These are phyloP conservation scores for Kwoniella dendrophila DNA, from an alignment of 768 basidiomycete genomes.

Conservation along the genomic window DNA sequence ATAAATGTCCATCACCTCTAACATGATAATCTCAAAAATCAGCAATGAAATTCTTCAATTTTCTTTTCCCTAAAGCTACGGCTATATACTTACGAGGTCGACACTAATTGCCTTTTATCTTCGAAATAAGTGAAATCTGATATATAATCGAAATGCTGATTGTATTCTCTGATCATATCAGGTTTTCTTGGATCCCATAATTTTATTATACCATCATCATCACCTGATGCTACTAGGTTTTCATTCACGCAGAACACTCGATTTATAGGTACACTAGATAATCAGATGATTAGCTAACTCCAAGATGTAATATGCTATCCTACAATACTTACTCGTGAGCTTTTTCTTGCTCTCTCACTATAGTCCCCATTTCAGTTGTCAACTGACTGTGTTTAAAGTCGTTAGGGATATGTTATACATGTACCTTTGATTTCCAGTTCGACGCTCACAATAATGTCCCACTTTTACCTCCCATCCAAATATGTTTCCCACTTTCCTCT, in stretches of 20 bases:
- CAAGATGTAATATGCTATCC: background rate
- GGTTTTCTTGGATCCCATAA: conserved; percentile 83
- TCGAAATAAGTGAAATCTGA: conserved; percentile 85
- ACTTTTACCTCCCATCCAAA: conserved; percentile 81
- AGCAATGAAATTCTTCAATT: background rate
- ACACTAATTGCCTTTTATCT: conserved; percentile 79
- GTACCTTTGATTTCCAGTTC: background rate
- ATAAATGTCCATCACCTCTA: conserved; percentile 90
- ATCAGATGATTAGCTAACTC: background rate
- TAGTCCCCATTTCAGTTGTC: conserved; percentile 34
- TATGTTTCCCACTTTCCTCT: conserved; percentile 66
- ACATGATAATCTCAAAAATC: no score
- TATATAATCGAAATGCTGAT: conserved; percentile 91
- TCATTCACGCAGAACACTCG: conserved; percentile 73
- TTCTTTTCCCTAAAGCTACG: no score
- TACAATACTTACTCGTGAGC: conserved; percentile 47
- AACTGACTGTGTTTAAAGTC: conserved; percentile 26
- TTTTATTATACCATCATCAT: conserved; percentile 95
- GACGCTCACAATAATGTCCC: conserved; percentile 76
- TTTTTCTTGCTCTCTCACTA: conserved; percentile 40
- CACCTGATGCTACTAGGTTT: conserved; percentile 78
- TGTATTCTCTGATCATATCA: conserved; percentile 68
- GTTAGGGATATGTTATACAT: background rate
- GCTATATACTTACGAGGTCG: conserved; percentile 70
- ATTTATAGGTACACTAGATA: conserved; percentile 74